Base-by-base conservation (phyloP, 1,139 yeast species). In the Debaryomyces singareniensis region DNA sequence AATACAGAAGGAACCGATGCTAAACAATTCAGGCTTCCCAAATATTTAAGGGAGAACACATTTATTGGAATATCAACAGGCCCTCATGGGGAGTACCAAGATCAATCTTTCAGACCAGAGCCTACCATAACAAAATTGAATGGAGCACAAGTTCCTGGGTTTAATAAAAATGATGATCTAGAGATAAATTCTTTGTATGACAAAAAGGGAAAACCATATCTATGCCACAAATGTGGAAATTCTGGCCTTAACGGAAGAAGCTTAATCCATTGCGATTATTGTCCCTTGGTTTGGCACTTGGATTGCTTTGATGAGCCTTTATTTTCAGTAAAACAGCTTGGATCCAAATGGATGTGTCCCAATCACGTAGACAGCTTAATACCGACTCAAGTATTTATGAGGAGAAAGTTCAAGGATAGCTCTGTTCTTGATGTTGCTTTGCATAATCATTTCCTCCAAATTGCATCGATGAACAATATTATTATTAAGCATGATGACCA, bases 311-410 rank as follows among this genome's bases (percentile, higher is more conserved):
- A 69, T 27, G 83, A 85, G 6, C 95, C 96, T 2, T 57, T 85
- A 45, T 69, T 83, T 14, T 68, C 80, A 5, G 74, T 81, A n/a
- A 85, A 86, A 46, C 75, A 83, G 15, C 56, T 86, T 25, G 93
- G 95, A 1, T 68, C 72, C 25, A 84, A 84, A 49, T 91, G 98
- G 98, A 78, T 77, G 55, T 91, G 98, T 51, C 98, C 97, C 1
- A 78, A 84, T 44, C 98, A 91, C 55, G 73, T 77, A 10, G 85
- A 76, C 28, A 68, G 70, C 29, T 58, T 79, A 5, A 46, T 75
- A 4, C 71, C 70, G 3, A 32, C 40, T 12, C 49, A 53, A 16
- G 31, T 53, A 11, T 46, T 50, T 15, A 44, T 52, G 28, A 51
- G 59, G 27, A 44, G 87, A 18, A 68, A 74, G 34, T 68, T 83